These are phyloP conservation scores for Theileria parva DNA, from an alignment of 169 alveolate genomes.

Conservation along the genomic window DNA sequence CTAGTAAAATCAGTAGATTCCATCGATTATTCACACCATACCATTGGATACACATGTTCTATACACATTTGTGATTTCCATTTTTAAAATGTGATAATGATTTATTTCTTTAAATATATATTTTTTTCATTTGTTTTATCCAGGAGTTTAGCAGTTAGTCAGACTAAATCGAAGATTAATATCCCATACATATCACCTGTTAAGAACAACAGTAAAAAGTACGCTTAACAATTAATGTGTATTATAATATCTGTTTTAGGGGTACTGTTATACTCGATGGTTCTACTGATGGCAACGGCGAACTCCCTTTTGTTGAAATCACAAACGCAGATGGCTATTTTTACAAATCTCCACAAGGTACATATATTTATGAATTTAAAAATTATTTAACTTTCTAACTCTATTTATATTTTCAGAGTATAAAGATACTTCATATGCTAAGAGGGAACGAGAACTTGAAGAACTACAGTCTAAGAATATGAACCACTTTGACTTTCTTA, in stretches of 20 bases:
- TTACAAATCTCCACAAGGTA: conserved; percentile 15
- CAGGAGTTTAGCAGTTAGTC: neutral
- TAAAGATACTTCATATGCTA: neutral
- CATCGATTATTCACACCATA: neutral
- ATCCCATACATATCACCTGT: conserved; percentile 1
- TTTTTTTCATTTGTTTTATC: neutral
- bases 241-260: neutral
- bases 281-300: conserved; percentile 10
- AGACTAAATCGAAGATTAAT: conserved; percentile 7
- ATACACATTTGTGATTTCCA: no score
- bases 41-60: neutral
- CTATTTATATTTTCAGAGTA: neutral
- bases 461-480: neutral
- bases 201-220: neutral
- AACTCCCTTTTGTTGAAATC: conserved; percentile 20
- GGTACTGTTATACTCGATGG: conserved; percentile 17
- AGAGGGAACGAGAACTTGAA: conserved; percentile 21
- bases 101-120: neutral
- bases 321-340: conserved; percentile 12
- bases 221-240: neutral
- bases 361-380: neutral
- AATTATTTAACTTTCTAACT: neutral
- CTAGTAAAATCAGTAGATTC: neutral
- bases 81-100: neutral
- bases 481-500: neutral